Evolutionary conservation across 2,329 filamentous ascomycete genomes (phyloP).

Genomic region (Colletotrichum sp.): DNA sequence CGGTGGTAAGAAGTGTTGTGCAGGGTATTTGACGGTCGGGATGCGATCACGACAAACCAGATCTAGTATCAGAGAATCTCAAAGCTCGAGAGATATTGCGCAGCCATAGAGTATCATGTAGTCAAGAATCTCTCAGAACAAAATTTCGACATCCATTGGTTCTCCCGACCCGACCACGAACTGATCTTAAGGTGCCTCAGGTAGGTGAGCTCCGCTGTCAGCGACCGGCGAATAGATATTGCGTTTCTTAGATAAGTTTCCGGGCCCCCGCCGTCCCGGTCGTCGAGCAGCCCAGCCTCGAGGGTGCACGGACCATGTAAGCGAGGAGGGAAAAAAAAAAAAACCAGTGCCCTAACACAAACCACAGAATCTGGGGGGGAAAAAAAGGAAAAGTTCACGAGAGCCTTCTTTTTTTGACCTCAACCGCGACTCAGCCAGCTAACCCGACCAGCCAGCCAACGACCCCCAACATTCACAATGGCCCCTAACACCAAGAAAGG

Average conservation of each 20-base stretch:
- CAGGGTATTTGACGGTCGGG: background rate
- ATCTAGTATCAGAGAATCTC: background rate
- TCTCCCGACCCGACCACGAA: background rate
- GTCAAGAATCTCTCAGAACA: background rate
- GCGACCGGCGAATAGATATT: background rate
- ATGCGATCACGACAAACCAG: background rate
- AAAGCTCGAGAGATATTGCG: background rate
- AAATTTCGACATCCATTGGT: background rate
- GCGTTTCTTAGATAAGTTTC: background rate
- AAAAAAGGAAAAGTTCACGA: background rate
- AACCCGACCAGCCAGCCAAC: slow-evolving; percentile 25
- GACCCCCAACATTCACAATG: slow-evolving; percentile 33
- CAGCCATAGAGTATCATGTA: background rate
- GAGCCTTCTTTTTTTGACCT: background rate
- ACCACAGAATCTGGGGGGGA: background rate
- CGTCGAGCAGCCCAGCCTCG: too few relatives aligned
- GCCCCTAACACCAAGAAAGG: slow-evolving; percentile 45
- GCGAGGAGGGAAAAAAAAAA: background rate
- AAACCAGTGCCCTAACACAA: background rate
- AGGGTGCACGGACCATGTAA: background rate
- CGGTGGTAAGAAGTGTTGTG: background rate
- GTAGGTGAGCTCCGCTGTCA: too few relatives aligned
- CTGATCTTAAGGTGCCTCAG: too few relatives aligned
- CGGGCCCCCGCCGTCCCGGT: too few relatives aligned
- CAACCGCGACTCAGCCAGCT: slow-evolving; percentile 14